phyloP scores from a whole-genome alignment of 176 grass and related monocot genomes.

The Pontederia paniculata region DNA sequence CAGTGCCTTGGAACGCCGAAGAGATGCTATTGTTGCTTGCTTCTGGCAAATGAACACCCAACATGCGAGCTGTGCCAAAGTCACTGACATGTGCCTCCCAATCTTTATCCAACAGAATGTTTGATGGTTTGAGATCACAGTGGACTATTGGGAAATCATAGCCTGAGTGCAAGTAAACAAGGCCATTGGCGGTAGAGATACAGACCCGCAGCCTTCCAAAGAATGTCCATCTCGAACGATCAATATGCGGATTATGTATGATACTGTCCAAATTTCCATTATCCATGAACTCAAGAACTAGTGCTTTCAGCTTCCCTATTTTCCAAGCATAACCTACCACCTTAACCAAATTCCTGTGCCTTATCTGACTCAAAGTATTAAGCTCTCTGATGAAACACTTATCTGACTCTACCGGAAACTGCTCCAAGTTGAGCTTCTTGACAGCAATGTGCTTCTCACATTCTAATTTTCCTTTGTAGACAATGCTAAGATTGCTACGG shows the following conservation, averaged over 20 bases:
- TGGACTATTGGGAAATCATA: conserved; percentile 78
- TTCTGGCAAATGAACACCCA: conserved; percentile 42
- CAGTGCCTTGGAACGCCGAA: conserved; percentile 68
- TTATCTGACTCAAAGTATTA: conserved; percentile 38
- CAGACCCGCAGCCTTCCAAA: conserved; percentile 48
- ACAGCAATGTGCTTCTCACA: conserved; percentile 38
- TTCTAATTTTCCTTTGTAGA: conserved; percentile 51
- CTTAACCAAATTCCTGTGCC: conserved; percentile 77
- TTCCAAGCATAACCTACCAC: conserved; percentile 78
- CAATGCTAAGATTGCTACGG: conserved; percentile 66
- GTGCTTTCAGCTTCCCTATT: conserved; percentile 54
- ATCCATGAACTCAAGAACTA: conserved; percentile 79
- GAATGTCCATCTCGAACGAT: conserved; percentile 29
- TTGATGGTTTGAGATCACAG: conserved; percentile 89
- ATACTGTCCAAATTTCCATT: conserved; percentile 68
- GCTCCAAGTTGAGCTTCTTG: conserved; percentile 73
- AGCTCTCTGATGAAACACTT: conserved; percentile 72
- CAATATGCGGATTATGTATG: conserved; percentile 23
- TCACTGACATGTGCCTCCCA: conserved; percentile 67
- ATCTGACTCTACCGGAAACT: conserved; percentile 70
- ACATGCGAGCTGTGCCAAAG: conserved; percentile 74
- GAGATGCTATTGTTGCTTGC: conserved; percentile 37
- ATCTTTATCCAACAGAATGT: conserved; percentile 59
- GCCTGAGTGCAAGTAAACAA: conserved; percentile 66
- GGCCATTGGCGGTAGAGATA: conserved; percentile 55